Conservation (phyloP, 108 stramenopile genomes). For the Stephanodiscus minutulus region DNA sequence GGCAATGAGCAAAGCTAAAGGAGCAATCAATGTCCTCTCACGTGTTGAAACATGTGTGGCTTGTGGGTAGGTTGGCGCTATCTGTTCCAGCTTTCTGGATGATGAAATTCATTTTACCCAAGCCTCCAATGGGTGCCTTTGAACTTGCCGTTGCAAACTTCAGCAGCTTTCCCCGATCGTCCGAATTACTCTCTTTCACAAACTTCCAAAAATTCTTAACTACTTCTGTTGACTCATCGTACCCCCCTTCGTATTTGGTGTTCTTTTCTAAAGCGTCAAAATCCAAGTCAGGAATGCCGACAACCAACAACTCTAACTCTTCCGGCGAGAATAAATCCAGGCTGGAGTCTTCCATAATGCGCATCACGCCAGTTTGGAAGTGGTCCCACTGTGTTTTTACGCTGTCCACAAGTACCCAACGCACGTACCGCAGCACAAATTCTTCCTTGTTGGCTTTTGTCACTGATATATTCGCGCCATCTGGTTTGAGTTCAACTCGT, state of each 20-base stretch:
- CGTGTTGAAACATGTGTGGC: slow-evolving; percentile 95
- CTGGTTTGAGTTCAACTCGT: slow-evolving; percentile 81
- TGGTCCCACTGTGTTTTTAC: slow-evolving; percentile 73
- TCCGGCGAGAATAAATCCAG: slow-evolving; percentile 78
- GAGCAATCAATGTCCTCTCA: slow-evolving; percentile 35
- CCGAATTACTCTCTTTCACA: slow-evolving; percentile 50
- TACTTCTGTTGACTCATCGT: slow-evolving; percentile 54
- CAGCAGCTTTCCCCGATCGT: slow-evolving; percentile 75
- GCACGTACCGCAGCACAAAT: slow-evolving; percentile 84
- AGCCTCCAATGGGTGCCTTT: slow-evolving; percentile 91
- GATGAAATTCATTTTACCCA: slow-evolving; percentile 82
- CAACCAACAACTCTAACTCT: slow-evolving; percentile 89
- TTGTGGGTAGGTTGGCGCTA: slow-evolving; percentile 80
- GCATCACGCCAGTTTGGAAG: slow-evolving; percentile 78
- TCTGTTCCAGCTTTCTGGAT: slow-evolving; percentile 93
- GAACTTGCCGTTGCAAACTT: slow-evolving; percentile 89
- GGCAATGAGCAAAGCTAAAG: slow-evolving; percentile 7
- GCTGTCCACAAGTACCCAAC: slow-evolving; percentile 85
- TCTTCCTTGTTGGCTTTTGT: slow-evolving; percentile 83
- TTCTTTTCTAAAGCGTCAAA: slow-evolving; percentile 76
- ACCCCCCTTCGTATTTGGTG: slow-evolving; percentile 85
- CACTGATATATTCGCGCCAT: slow-evolving; percentile 77
- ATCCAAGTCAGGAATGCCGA: slow-evolving; percentile 85
- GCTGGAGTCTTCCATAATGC: slow-evolving; percentile 71
- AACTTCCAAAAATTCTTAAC: slow-evolving; percentile 83